A percentile compares a stretch with the other conserved stretches of the same genome.
These are phyloP conservation scores for Ceratobasidium sp. DNA, from an alignment of 1,284 basidiomycete genomes.

Conservation along the genomic window DNA sequence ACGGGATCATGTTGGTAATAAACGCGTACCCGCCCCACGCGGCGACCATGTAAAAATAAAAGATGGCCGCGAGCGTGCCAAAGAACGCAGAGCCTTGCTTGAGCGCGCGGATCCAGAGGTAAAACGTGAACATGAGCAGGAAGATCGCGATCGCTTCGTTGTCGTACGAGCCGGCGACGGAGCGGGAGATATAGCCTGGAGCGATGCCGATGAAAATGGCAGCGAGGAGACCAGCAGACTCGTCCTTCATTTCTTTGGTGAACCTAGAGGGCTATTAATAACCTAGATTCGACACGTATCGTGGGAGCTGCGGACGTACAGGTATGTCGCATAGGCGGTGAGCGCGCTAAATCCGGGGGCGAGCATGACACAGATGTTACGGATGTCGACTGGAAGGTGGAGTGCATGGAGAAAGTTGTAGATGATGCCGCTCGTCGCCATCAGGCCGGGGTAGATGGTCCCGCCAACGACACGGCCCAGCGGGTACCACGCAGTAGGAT, in stretches of 20 bases:
- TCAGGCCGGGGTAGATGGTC: slow-evolving; percentile 97
- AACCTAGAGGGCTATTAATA: slow-evolving; percentile 67
- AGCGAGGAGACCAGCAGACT: slow-evolving; percentile 93
- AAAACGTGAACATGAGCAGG: slow-evolving; percentile 99
- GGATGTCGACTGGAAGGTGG: slow-evolving; percentile 96
- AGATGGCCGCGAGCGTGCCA: slow-evolving; percentile 90
- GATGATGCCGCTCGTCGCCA: slow-evolving; percentile 97
- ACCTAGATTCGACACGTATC: slow-evolving; percentile 50
- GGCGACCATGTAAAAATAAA: slow-evolving; percentile 99
- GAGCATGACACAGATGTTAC: slow-evolving; percentile 96
- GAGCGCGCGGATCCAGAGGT: slow-evolving; percentile 95
- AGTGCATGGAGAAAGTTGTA: slow-evolving; percentile 90
- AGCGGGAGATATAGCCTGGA: slow-evolving; percentile 98
- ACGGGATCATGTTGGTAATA: slow-evolving; percentile 99
- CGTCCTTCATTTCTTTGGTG: slow-evolving; percentile 93
- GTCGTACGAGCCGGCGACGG: slow-evolving; percentile 98
- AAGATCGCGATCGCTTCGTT: slow-evolving; percentile 99
- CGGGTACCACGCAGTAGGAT: slow-evolving; percentile 99
- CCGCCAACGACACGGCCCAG: slow-evolving; percentile 98
- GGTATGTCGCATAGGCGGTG: slow-evolving; percentile 97
- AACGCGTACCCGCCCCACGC: slow-evolving; percentile 99
- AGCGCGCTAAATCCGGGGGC: slow-evolving; percentile 97
- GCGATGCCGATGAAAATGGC: slow-evolving; percentile 99
- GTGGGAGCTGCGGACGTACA: slow-evolving; percentile 63
- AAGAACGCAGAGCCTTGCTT: slow-evolving; percentile 94